phyloP scores from a whole-genome alignment of 208 protist species.

The Trypanosoma cruzi region DNA sequence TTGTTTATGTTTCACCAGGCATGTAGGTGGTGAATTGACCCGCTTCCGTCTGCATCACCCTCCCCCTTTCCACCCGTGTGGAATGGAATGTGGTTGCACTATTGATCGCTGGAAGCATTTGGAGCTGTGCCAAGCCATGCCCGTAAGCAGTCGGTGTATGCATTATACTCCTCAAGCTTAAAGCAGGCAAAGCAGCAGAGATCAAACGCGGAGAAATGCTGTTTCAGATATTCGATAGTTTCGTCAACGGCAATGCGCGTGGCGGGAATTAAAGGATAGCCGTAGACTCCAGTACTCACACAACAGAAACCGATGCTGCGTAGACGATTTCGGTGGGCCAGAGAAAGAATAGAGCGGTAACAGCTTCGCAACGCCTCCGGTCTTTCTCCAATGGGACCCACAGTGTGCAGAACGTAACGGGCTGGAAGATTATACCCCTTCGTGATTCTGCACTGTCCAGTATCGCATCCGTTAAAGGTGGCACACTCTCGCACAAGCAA shows the following conservation, averaged over 20 bases:
- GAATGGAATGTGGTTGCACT: neutral
- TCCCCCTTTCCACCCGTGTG: too few relatives aligned
- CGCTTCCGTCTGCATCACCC: too few relatives aligned
- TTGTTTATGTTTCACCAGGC: neutral
- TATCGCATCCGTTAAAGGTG: constrained; percentile 45
- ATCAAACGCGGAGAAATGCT: constrained; percentile 35
- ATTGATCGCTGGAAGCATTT: neutral
- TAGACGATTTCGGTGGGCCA: constrained; percentile 43
- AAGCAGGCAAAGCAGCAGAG: constrained; percentile 68
- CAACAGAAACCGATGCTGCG: constrained; percentile 76
- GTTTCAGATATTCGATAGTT: constrained; percentile 35
- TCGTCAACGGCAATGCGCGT: constrained; percentile 64
- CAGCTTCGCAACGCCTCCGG: constrained; percentile 45
- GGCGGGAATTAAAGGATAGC: constrained; percentile 68
- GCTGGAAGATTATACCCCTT: constrained; percentile 75
- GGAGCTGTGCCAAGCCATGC: neutral
- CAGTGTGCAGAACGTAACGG: constrained; percentile 76
- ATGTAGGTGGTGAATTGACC: too few relatives aligned
- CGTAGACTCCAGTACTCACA: constrained; percentile 89
- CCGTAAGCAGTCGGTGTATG: constrained; percentile 24
- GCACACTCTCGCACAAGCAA: constrained; percentile 63
- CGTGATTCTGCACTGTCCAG: constrained; percentile 62
- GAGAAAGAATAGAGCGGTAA: constrained; percentile 59
- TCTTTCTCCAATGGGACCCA: constrained; percentile 79
- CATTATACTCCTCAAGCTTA: constrained; percentile 31